Conservation (phyloP, 768 basidiomycete species). For the Naganishia antarctica region DNA sequence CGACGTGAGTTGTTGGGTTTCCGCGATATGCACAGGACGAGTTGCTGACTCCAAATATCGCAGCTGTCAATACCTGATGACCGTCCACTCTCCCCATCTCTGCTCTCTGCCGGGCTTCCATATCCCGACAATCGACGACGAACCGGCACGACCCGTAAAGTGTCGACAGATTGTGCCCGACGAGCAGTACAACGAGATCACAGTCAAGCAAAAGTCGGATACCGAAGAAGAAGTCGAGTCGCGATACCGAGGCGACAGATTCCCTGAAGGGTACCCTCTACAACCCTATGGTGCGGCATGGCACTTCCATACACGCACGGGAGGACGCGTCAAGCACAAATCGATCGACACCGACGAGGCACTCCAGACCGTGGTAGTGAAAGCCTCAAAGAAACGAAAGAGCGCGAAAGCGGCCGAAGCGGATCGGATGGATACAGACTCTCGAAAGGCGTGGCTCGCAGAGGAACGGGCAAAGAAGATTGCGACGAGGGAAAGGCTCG, state of each 20-base stretch:
- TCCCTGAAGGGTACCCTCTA: constrained; percentile 1
- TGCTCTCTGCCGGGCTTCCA: constrained; percentile 91
- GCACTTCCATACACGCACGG: neutral
- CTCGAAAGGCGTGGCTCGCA: constrained; percentile 15
- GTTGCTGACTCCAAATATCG: neutral
- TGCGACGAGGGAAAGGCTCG: constrained; percentile 5
- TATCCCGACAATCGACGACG: constrained; percentile 31
- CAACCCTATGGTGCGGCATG: constrained; percentile 4
- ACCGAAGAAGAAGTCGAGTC: neutral
- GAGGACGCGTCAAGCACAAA: neutral
- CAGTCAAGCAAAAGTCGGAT: neutral
- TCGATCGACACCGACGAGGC: neutral
- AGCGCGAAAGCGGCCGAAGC: constrained; percentile 13
- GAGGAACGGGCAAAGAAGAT: constrained; percentile 6
- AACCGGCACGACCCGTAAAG: constrained; percentile 33
- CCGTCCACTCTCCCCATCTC: constrained; percentile 89
- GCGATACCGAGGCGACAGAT: neutral
- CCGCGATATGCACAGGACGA: neutral
- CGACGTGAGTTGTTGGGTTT: constrained; percentile 56
- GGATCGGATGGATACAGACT: neutral
- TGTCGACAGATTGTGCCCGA: constrained; percentile 42
- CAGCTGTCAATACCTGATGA: constrained; percentile 73
- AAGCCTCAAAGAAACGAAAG: neutral
- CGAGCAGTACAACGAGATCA: neutral
- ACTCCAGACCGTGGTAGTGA: neutral